phyloP scores from a whole-genome alignment of 2,329 filamentous ascomycete species.

The Xylaria sp. region DNA sequence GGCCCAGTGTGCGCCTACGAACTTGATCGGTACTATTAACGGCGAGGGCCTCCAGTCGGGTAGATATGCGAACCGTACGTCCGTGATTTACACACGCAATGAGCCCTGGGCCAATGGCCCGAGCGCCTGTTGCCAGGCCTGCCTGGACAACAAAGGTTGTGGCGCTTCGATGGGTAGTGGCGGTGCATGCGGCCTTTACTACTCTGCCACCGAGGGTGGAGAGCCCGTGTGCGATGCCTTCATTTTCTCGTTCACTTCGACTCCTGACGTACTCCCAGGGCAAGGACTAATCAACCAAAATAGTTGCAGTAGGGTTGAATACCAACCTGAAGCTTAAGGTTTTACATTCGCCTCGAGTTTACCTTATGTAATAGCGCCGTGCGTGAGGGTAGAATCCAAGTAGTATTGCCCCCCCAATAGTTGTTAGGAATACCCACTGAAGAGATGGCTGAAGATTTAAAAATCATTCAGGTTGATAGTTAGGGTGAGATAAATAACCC shows the following conservation, averaged over 20 bases:
- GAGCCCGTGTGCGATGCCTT: conserved; percentile 27
- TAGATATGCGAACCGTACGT: conserved; percentile 24
- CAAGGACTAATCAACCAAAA: conserved; percentile 30
- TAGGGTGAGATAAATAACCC: too few species aligned
- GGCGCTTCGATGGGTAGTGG: conserved; percentile 21
- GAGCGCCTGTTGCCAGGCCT: conserved; percentile 37
- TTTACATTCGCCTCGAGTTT: background rate
- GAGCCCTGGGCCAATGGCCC: conserved; percentile 28
- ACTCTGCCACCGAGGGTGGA: conserved; percentile 18
- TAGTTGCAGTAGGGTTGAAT: conserved; percentile 25
- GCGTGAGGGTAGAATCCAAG: too few species aligned
- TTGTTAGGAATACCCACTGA: too few species aligned
- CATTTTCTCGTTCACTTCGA: conserved; percentile 29
- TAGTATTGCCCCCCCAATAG: too few species aligned
- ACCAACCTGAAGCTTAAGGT: background rate
- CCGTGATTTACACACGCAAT: conserved; percentile 25
- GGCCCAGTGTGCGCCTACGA: conserved; percentile 21
- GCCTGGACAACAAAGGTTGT: conserved; percentile 36
- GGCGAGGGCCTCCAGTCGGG: conserved; percentile 30
- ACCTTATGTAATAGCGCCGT: background rate
- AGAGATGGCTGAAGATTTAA: too few species aligned
- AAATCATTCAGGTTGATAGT: too few species aligned
- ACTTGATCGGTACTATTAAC: conserved; percentile 31
- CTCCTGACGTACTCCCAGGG: conserved; percentile 20
- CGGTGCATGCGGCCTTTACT: conserved; percentile 30